Base-by-base conservation (phyloP, 768 basidiomycete genomes). In the Rhodosporidiobolus sp. region DNA sequence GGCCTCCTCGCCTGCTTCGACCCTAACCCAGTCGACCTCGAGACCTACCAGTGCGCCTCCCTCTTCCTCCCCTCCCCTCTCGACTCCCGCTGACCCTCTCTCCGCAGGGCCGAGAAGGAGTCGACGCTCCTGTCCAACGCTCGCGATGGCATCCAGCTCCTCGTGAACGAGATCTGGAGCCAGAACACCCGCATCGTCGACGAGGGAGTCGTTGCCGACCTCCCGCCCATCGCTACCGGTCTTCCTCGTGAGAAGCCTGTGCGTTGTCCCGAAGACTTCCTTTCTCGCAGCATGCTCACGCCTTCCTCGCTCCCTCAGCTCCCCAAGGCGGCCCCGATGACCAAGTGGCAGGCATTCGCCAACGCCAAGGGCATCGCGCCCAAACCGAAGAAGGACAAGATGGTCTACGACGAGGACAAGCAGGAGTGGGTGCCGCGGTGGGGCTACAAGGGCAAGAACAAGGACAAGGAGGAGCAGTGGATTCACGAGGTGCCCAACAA, bases 301-400 rank as follows among this genome's bases (percentile, higher is more conserved):
- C 3, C n/a, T n/a, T 5, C 6, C 50, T 2, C 35, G 7, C 32
- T 12, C 35, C 22, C 26, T 22, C 63, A 72, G 72, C 84, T 98
- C 4, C 96, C 94, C 0, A 94, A 93, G 78, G 90, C 90, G 4
- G 96, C 95, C 82, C 89, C 89, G 16, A 87, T 85, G 46, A 98
- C 95, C 12, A 98, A 96, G 81, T 99, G 96, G 96, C 92, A 98
- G 83, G 85, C 87, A 67, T 99, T 98, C 79, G 95, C 95, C 9
- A 87, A 88, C 58, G 89, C 91, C 49, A 97, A 96, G 83, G 96
- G 96, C 49, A 98, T 98, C 78, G 76, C 69, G 26, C 87, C 87
- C 78, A 87, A 96, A 78, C 87, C 83, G 78, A 85, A 83, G 59
- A 86, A 86, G 56, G 92, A 95, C 20, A 90, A 86, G 83, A 88